A percentile compares a stretch with the other conserved stretches of the same genome.
phyloP scores from a whole-genome alignment of 2,329 filamentous ascomycete genomes.

The Beauveria sp. region DNA sequence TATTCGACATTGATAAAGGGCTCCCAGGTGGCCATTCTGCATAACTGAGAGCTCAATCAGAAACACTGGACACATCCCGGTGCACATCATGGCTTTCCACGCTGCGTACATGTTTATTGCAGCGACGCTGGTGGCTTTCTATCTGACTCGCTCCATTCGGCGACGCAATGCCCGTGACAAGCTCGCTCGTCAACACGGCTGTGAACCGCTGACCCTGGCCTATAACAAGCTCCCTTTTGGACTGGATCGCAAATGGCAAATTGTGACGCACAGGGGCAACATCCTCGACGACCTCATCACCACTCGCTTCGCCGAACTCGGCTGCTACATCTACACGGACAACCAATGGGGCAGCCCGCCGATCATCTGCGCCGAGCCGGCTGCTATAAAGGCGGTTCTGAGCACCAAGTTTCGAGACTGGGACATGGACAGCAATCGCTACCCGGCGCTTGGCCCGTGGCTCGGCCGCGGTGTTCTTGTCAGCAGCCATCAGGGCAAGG shows the following conservation, averaged over 20 bases:
- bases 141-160: background rate
- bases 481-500: conserved; percentile 2
- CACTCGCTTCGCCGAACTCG: background rate
- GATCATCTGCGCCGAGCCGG: conserved; percentile 3
- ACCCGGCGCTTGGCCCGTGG: conserved; percentile 2
- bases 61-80: background rate
- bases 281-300: conserved; percentile 7
- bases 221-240: background rate
- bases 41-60: too few relatives aligned
- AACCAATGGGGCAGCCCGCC: conserved; percentile 2
- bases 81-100: background rate
- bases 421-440: conserved; percentile 6
- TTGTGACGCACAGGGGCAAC: background rate
- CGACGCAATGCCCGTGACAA: background rate
- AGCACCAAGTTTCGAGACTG: conserved; percentile 1
- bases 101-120: background rate
- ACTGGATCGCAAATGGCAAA: conserved; percentile 1
- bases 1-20: too few relatives aligned
- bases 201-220: background rate
- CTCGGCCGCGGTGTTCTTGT: conserved; percentile 2
- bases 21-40: too few relatives aligned
- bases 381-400: background rate
- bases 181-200: background rate
- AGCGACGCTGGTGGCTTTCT: background rate
- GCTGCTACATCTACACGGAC: background rate